A percentile compares a stretch with the other conserved stretches of the same genome.
phyloP scores from a whole-genome alignment of 257 asterid species.

The Coffea eugenioides region DNA sequence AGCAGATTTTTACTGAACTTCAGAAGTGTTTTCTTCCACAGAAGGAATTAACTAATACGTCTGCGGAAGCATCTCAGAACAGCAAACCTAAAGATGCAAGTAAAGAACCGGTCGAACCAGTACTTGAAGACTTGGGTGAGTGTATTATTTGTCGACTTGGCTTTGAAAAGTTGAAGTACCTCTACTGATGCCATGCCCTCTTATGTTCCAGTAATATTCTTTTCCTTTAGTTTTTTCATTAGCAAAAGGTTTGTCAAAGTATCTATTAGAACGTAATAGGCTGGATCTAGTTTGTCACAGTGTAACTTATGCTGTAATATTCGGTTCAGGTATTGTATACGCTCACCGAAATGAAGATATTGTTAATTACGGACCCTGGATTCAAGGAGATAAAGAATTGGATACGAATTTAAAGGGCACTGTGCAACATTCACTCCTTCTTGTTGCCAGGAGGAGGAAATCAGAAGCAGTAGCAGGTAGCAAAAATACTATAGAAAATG shows the following conservation, averaged over 20 bases:
- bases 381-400: conserved; percentile 22
- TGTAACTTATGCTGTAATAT: not conserved
- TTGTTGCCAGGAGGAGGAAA: conserved; percentile 30
- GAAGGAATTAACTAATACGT: conserved; percentile 21
- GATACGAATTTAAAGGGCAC: conserved; percentile 17
- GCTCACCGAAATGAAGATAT: conserved; percentile 88
- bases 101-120: conserved; percentile 28
- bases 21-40: conserved; percentile 38
- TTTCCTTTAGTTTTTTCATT: not conserved
- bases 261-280: not conserved
- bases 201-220: not conserved
- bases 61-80: conserved; percentile 27
- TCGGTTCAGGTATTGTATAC: conserved; percentile 68
- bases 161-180: not conserved
- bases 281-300: not conserved
- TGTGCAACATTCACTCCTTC: conserved; percentile 9
- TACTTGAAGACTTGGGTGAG: conserved; percentile 70
- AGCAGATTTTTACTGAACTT: conserved; percentile 30
- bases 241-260: not conserved
- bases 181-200: not conserved
- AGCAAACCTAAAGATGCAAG: conserved; percentile 25
- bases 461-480: conserved; percentile 21
- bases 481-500: conserved; percentile 26
- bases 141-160: conserved; percentile 3
- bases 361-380: conserved; percentile 53